Base-by-base conservation (phyloP, 2,329 filamentous ascomycete species). In the Capronia coronata region DNA sequence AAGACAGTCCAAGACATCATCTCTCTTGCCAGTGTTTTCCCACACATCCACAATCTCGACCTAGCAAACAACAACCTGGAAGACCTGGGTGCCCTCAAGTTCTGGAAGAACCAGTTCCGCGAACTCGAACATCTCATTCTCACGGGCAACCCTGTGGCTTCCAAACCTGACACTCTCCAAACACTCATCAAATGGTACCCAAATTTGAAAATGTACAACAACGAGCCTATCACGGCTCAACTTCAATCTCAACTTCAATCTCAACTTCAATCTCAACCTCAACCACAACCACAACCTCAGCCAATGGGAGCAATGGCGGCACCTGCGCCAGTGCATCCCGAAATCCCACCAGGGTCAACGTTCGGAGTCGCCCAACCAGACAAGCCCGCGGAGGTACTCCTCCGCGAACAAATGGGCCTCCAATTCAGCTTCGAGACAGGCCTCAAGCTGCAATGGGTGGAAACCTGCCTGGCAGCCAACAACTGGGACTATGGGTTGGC, bases 41-140 rank as follows among this genome's bases (percentile, higher is more conserved):
- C 90, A 0, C 84, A 90, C 54, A 74, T 97, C 52, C 83, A 87
- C 64, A 90, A 95, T 58, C 79, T 98, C 10, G 91, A 96, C 59
- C 77, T 97, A 21, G 93, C 87, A 47, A 80, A 83, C 63, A 97
- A 97, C 68, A 79, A 82, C 34, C 80, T 98, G 60, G 74, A 76
- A 51, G 80, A 78, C 44, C 68, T 88, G 43, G 78, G 81, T 49
- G 77, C 79, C 8, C 68, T 98, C 40, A 77, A 82, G 45, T 77
- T 75, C 25, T 96, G 89, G 89, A 83, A 83, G 52, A 79, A 82
- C 63, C 87, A 86, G 48, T 90, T 97, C 62, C 80, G 76, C 45
- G 73, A 81, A 49, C 76, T 97, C 9, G 82, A 94, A 63, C 90
- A 90, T 45, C 76, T 98, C 1, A 81, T 94, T 53, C 71, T 95